Base-by-base conservation (phyloP, 2,329 filamentous ascomycete species). In the Fusarium sp. region DNA sequence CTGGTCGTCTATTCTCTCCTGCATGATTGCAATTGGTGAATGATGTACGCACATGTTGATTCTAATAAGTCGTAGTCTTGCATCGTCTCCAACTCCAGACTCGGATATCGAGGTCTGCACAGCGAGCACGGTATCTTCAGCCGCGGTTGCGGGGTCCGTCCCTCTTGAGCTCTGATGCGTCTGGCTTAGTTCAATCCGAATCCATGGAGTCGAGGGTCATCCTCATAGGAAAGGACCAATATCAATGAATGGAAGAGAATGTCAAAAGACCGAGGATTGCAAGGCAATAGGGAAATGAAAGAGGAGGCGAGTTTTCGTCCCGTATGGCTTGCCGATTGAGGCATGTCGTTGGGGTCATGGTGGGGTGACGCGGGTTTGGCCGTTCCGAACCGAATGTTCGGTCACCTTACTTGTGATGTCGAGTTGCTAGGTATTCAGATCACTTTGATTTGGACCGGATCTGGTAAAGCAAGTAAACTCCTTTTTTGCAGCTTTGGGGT, bases 361-460 rank as follows among this genome's bases (percentile, higher is more conserved):
- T 71, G 69, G 69, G 68, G 65, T 71, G 68, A 72, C 40, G 12
- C 65, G 56, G 69, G 47, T 70, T 64, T 50, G 51, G 62, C 36
- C 58, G 39, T 60, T 72, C 68, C 62, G 57, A 71, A 23, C 23
- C 23, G 23, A 23, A 23, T 23, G 23, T 23, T 23, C 23, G 23
- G 23, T 5, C 23, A 23, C 23, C 23, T 23, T 23, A 23, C 23
- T 23, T 16, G 30, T 12, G 30, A 44, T 7, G 28, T 30, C 23
- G 23, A 23, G 4, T 23, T 23, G 23, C 23, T 4, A 23, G 4
- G 23, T 23, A 23, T 23, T 23, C 23, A 23, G 23, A 23, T 23
- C 23, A 23, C 23, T 23, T 23, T 23, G 23, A 5, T 23, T 23
- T 23, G 23, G 23, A 23, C 23, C 23, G 23, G 23, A 23, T 23